Percentiles rank a stretch among this genome's conserved stretches.
These are phyloP conservation scores for Aspergillus sp. DNA, from an alignment of 2,329 filamentous ascomycete species.

Conservation along the genomic window DNA sequence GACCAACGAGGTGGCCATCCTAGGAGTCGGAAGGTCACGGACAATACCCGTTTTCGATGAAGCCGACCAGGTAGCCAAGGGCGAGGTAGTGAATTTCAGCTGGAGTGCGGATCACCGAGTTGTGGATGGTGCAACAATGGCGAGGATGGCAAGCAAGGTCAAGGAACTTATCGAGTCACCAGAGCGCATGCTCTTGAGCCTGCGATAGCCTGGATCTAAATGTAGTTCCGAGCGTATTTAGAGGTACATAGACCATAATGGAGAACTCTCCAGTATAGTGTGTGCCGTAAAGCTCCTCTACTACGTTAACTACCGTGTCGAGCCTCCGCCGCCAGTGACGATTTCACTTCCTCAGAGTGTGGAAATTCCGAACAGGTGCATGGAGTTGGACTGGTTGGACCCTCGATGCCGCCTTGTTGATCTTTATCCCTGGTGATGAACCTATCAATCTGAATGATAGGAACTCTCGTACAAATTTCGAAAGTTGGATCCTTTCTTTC, in stretches of 20 bases:
- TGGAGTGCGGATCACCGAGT: slow-evolving; percentile 96
- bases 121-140: slow-evolving; percentile 92
- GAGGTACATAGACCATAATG: slow-evolving; percentile 9
- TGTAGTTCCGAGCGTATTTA: background rate
- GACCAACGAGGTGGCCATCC: slow-evolving; percentile 84
- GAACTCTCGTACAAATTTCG: slow-evolving; percentile 9
- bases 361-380: slow-evolving; percentile 9
- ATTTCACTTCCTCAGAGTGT: background rate
- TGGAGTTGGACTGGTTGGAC: slow-evolving; percentile 3
- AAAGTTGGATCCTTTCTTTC: slow-evolving; percentile 12
- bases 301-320: slow-evolving; percentile 9
- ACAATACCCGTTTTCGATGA: slow-evolving; percentile 74
- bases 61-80: slow-evolving; percentile 62
- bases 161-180: slow-evolving; percentile 77
- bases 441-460: slow-evolving; percentile 11
- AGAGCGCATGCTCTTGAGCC: slow-evolving; percentile 79
- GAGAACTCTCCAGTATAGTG: background rate
- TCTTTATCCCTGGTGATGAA: slow-evolving; percentile 13
- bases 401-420: slow-evolving; percentile 13
- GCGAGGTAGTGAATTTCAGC: slow-evolving; percentile 84
- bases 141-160: slow-evolving; percentile 81
- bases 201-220: slow-evolving; percentile 59
- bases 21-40: slow-evolving; percentile 81
- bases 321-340: background rate
- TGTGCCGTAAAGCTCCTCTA: slow-evolving; percentile 15